Evolutionary conservation across 257 asterid genomes (phyloP).

Genomic region (Primulina tabacum): DNA sequence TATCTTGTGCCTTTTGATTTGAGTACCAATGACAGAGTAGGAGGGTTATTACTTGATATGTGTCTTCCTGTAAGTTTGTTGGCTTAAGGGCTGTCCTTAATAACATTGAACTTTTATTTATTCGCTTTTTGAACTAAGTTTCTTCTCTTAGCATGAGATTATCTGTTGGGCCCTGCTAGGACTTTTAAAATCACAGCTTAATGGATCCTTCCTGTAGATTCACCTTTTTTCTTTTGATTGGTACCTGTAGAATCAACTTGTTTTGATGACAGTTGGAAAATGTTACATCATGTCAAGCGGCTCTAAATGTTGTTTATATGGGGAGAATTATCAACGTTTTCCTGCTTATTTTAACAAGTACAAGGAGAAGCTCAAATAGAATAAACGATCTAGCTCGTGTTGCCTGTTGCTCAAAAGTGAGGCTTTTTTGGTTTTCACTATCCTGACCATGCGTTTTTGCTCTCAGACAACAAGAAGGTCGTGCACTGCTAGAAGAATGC

Average conservation of each 20-base stretch:
- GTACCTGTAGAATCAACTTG: background rate
- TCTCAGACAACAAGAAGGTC: conserved; percentile 78
- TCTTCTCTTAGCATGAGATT: conserved; percentile 1
- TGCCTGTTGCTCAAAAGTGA: background rate
- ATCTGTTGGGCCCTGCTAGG: background rate
- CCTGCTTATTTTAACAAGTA: conserved; percentile 9
- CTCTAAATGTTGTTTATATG: background rate
- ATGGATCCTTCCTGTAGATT: too few relatives aligned
- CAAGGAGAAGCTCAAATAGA: background rate
- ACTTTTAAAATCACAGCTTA: background rate
- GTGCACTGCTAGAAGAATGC: conserved; percentile 67
- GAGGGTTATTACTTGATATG: too few relatives aligned
- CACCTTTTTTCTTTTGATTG: too few relatives aligned
- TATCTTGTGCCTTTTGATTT: too few relatives aligned
- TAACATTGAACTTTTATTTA: conserved; percentile 13
- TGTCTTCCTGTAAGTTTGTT: background rate
- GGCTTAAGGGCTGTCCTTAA: background rate
- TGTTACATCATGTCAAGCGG: background rate
- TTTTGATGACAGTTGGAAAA: conserved; percentile 1
- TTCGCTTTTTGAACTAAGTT: background rate
- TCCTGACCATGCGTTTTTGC: conserved; percentile 16
- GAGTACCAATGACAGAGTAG: too few relatives aligned
- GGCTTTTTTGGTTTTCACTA: background rate
- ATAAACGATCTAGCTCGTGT: background rate
- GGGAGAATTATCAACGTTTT: background rate